Evolutionary conservation across 257 asterid genomes (phyloP).

Genomic region (Plantago major): DNA sequence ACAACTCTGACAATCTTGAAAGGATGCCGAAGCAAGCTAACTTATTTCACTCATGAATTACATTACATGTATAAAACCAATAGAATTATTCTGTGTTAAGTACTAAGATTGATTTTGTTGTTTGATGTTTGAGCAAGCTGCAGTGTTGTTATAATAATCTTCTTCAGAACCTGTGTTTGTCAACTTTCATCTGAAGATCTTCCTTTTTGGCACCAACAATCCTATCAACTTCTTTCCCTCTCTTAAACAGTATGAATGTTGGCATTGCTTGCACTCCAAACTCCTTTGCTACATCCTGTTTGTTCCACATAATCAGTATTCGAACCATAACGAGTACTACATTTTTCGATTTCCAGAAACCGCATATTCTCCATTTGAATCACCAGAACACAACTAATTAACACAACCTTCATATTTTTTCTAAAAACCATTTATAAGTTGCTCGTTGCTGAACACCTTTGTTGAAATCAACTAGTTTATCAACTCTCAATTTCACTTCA

Average conservation of each 20-base stretch:
- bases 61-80: background rate
- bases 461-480: too few relatives aligned
- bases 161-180: conserved; percentile 40
- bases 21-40: background rate
- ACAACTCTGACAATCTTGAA: too few relatives aligned
- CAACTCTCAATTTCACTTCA: too few relatives aligned
- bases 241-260: conserved; percentile 53
- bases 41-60: background rate
- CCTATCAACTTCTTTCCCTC: conserved; percentile 57
- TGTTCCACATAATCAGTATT: background rate
- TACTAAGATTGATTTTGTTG: background rate
- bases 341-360: too few relatives aligned
- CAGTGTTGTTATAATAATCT: background rate
- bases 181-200: conserved; percentile 49
- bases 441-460: too few relatives aligned
- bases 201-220: conserved; percentile 50
- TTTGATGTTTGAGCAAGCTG: background rate
- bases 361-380: too few relatives aligned
- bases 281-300: conserved; percentile 59
- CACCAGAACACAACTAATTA: background rate
- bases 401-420: background rate
- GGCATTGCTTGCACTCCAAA: conserved; percentile 61
- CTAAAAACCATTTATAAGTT: too few relatives aligned
- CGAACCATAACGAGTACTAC: background rate
- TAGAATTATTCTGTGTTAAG: background rate